Evolutionary conservation across 2,329 filamentous ascomycete species (phyloP), one percentile per base, ranked within the genome.

Genomic region (Chaetomium strumarium): DNA sequence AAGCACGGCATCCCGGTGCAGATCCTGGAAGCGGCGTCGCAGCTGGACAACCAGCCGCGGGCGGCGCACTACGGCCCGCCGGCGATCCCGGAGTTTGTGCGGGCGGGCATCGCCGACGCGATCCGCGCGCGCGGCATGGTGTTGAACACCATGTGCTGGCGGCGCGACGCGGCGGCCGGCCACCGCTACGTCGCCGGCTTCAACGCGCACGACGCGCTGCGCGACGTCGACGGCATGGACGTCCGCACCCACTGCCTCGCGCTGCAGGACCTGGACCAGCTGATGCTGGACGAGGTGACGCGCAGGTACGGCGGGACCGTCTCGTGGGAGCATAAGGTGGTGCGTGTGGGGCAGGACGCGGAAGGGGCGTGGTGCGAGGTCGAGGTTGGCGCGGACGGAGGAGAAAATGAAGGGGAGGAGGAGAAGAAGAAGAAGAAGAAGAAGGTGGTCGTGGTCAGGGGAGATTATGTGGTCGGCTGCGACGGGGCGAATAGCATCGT

Each of bases 61-160:
- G 82, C 82, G 13, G 78, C 81, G 2, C 79, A 84, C 65, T 84
- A 84, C 63, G 79, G 77, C 3, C 72, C 78, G 0, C 73, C 80
- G 1, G 80, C 80, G 1, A 75, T 81, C 40, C 76, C 76, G 37
- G 80, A 82, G 53, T 72, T 86, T 45, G 63, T 70, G 38, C 74
- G 78, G n/a, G 81, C 81, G 0, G 81, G 81, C 1, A 74, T 85
- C 11, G 67, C 84, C 16, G 73, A 75, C 30, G 60, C 68, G 59
- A 64, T 75, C 30, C 68, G 67, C 1, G 59, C 60, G 30, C 62
- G 65, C 13, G 72, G 72, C 12, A 63, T 74, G 60, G 67, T 66
- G 31, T 60, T 72, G 20, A 67, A 64, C 51, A 67, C 64, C 10
- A 68, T 74, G 64, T 66, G 62, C 53, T 75, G 72, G 72, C 65